Evolutionary conservation across 1,284 basidiomycete species (phyloP).

Genomic region (Tilletia setariae): DNA sequence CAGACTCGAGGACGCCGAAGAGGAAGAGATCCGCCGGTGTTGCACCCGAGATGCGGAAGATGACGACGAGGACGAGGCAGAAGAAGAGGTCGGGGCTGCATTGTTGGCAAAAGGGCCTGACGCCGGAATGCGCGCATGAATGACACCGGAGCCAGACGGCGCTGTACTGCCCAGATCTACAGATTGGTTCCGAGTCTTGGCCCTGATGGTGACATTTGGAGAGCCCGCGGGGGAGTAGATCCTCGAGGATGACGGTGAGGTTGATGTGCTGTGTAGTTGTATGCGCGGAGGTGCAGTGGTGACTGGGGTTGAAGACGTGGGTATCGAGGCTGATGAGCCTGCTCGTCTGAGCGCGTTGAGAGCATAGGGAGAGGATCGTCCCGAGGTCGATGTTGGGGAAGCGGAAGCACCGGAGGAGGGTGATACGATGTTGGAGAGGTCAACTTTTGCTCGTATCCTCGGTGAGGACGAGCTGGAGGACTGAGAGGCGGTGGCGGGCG

Average conservation of each 20-base stretch:
- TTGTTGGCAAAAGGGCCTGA: too few relatives aligned
- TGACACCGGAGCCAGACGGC: too few relatives aligned
- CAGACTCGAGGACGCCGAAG: neutral
- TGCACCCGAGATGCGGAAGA: neutral
- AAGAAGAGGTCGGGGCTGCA: too few relatives aligned
- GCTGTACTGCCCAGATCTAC: neutral
- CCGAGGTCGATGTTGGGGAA: neutral
- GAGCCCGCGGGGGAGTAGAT: neutral
- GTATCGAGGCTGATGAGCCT: neutral
- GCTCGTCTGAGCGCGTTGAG: neutral
- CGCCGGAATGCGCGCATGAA: too few relatives aligned
- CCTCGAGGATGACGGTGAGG: neutral
- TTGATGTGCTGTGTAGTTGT: neutral
- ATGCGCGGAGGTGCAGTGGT: too few relatives aligned
- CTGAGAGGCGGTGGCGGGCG: neutral
- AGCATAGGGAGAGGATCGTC: constrained; percentile 10
- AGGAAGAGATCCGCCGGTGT: constrained; percentile 6
- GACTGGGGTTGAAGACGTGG: neutral
- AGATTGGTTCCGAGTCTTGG: constrained; percentile 7
- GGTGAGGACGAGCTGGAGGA: constrained; percentile 6
- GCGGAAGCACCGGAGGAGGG: neutral
- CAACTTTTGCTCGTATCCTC: constrained; percentile 5
- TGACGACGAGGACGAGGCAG: neutral
- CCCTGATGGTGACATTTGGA: constrained; percentile 2
- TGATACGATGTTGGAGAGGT: constrained; percentile 6